phyloP scores from a whole-genome alignment of 2,329 filamentous ascomycete species.

The Myotisia sp. region DNA sequence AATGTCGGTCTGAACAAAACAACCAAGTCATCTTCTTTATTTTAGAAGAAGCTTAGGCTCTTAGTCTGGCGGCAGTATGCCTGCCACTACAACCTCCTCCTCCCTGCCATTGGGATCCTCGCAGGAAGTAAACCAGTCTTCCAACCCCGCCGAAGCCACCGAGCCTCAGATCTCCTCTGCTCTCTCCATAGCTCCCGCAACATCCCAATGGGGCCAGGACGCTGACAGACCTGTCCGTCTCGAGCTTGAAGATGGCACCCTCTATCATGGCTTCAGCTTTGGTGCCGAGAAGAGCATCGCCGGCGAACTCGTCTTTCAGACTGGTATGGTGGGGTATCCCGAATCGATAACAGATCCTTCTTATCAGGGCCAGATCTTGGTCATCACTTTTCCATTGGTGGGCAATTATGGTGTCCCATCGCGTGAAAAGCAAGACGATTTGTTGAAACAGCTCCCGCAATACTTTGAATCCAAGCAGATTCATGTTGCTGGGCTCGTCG shows the following conservation, averaged over 20 bases:
- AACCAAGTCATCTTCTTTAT: too few species aligned
- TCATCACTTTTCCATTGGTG: constrained; percentile 88
- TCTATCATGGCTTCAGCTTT: constrained; percentile 92
- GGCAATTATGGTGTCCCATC: constrained; percentile 97
- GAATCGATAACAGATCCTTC: constrained; percentile 84
- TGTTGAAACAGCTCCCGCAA: constrained; percentile 73
- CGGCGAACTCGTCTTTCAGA: constrained; percentile 97
- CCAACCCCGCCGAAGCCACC: too few species aligned
- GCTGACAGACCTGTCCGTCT: constrained; percentile 59
- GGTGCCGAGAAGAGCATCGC: constrained; percentile 87
- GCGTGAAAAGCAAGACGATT: constrained; percentile 66
- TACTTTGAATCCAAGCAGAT: constrained; percentile 89
- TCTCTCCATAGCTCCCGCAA: too few species aligned
- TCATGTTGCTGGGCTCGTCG: constrained; percentile 82
- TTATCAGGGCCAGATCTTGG: constrained; percentile 85
- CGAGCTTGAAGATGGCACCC: constrained; percentile 80
- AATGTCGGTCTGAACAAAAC: too few species aligned
- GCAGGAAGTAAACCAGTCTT: constrained; percentile 14
- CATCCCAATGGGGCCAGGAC: constrained; percentile 41
- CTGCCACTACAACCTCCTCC: constrained; percentile 18
- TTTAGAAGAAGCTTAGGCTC: too few species aligned
- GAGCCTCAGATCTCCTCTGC: too few species aligned
- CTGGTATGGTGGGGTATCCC: constrained; percentile 96
- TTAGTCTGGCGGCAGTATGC: constrained; percentile 16
- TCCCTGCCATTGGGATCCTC: too few species aligned